These are phyloP conservation scores for Gonium pectorale DNA, from an alignment of 139 green algal species.

Conservation along the genomic window DNA sequence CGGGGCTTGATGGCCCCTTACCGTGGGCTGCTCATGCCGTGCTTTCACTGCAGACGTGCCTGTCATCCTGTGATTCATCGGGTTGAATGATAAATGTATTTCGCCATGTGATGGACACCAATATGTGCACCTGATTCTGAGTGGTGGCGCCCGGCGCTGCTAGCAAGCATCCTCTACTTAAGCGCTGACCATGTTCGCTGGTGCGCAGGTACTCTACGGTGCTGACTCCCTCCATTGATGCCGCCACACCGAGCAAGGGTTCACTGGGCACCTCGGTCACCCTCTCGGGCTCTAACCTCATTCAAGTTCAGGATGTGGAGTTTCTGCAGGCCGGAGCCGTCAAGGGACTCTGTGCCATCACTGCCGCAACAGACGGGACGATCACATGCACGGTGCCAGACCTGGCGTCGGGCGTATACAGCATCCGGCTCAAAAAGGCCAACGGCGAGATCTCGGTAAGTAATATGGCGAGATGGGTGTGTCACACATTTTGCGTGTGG, in stretches of 20 bases:
- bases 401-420: not conserved
- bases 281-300: not conserved
- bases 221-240: not conserved
- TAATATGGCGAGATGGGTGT: not conserved
- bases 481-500: no score
- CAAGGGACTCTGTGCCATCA: not conserved
- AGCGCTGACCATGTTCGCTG: no score
- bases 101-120: no score
- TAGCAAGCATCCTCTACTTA: no score
- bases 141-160: no score
- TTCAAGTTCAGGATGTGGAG: not conserved
- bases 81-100: no score
- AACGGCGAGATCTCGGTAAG: not conserved
- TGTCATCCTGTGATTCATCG: no score
- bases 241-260: not conserved
- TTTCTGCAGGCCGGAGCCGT: not conserved
- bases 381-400: not conserved
- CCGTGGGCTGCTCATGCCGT: no score
- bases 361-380: not conserved
- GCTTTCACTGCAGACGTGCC: no score
- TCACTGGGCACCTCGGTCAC: not conserved
- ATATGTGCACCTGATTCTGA: no score
- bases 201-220: slow-evolving; percentile 17
- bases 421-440: not conserved
- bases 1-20: no score